Conservation (phyloP, 257 asterid species). For the Jaltomata sinuosa region DNA sequence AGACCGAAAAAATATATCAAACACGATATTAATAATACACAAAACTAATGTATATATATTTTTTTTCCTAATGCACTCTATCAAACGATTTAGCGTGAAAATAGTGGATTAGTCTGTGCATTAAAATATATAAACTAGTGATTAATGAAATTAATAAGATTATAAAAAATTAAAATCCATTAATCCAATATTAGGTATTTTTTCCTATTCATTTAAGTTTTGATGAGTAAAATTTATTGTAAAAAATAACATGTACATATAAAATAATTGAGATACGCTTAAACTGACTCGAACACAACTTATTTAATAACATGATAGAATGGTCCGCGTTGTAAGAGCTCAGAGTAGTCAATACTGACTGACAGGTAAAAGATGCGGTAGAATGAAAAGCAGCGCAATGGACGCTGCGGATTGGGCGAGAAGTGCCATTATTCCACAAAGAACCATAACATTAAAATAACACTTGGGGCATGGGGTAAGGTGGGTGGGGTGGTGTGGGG, state of each 20-base stretch:
- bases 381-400: conserved; percentile 4
- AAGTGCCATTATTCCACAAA: not conserved
- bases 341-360: not conserved
- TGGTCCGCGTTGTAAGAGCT: not conserved
- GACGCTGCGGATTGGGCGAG: not conserved
- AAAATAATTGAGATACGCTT: not conserved
- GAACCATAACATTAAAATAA: too few species aligned
- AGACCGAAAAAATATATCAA: too few species aligned
- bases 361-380: conserved; percentile 1
- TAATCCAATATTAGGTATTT: not conserved
- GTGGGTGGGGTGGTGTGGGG: too few species aligned
- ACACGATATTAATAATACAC: too few species aligned
- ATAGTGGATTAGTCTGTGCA: not conserved
- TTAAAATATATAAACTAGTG: not conserved
- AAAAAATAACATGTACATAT: not conserved
- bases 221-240: not conserved
- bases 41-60: too few species aligned
- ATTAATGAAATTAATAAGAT: not conserved
- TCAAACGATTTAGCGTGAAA: not conserved
- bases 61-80: too few species aligned
- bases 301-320: not conserved
- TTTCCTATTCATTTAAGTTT: not conserved
- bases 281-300: fast-evolving
- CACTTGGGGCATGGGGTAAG: too few species aligned
- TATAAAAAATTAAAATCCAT: not conserved